Percentiles rank a stretch among this genome's conserved stretches.
These are phyloP conservation scores for Steccherinum ochraceum DNA, from an alignment of 768 basidiomycete species.

Conservation along the genomic window DNA sequence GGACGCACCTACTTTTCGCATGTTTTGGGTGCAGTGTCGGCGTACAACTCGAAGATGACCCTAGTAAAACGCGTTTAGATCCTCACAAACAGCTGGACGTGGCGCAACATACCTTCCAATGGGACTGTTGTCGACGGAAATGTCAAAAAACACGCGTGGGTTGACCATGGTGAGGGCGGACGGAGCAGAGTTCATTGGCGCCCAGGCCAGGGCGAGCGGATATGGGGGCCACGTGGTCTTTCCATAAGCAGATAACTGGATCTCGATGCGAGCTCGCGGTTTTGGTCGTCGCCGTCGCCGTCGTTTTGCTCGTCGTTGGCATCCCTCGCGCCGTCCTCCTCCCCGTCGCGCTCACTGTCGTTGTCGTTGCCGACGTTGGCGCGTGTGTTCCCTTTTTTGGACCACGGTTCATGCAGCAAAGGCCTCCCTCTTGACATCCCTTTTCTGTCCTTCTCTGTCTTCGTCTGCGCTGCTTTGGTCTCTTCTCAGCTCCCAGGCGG, in stretches of 20 bases:
- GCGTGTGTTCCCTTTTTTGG: not conserved
- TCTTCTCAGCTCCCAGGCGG: not conserved
- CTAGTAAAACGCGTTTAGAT: conserved; percentile 27
- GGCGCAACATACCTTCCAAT: conserved; percentile 53
- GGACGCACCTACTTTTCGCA: conserved; percentile 60
- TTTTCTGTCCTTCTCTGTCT: not conserved
- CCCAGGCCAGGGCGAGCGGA: too few relatives aligned
- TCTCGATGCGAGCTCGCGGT: not conserved
- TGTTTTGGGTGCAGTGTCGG: conserved; percentile 67
- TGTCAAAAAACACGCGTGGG: conserved; percentile 66
- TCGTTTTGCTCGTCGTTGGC: conserved; percentile 5
- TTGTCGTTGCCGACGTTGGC: not conserved
- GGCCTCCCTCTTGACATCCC: not conserved
- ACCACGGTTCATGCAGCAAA: not conserved
- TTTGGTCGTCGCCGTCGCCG: conserved; percentile 1
- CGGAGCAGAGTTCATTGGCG: too few relatives aligned
- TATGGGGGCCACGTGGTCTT: not conserved
- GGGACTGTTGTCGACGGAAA: conserved; percentile 42
- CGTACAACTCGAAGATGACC: conserved; percentile 72
- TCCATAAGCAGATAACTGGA: not conserved
- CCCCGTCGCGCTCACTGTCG: not conserved
- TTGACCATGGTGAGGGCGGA: conserved; percentile 35
- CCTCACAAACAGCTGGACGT: too few relatives aligned
- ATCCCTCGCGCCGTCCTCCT: conserved; percentile 4
- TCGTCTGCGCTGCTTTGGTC: not conserved